Percentiles rank a stretch among this genome's conserved stretches.
phyloP scores from a whole-genome alignment of 371 early-diverging fungal species.

The Fennellomyces sp. region DNA sequence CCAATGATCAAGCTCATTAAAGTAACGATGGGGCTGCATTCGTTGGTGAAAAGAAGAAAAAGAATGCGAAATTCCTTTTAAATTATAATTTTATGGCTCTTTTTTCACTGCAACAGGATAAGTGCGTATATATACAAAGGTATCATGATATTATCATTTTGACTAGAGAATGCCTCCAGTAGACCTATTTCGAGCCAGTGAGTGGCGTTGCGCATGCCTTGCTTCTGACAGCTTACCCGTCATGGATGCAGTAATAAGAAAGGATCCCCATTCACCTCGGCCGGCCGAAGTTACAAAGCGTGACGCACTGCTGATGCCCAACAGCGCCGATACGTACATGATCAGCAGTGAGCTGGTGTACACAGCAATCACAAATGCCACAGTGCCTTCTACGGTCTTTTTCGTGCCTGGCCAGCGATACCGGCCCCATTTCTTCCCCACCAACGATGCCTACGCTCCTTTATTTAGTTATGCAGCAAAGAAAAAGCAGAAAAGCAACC shows the following conservation, averaged over 20 bases:
- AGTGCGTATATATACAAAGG: conserved; percentile 70
- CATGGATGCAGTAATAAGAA: conserved; percentile 23
- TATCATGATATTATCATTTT: conserved; percentile 82
- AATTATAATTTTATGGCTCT: not conserved
- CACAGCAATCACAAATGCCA: conserved; percentile 74
- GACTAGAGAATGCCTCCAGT: conserved; percentile 65
- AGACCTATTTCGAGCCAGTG: conserved; percentile 36
- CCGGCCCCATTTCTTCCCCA: conserved; percentile 78
- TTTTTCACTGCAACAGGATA: conserved; percentile 21
- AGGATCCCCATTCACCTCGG: conserved; percentile 23
- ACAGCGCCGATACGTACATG: conserved; percentile 27
- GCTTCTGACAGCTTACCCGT: conserved; percentile 38
- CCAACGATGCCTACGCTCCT: conserved; percentile 85
- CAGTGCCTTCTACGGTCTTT: conserved; percentile 91
- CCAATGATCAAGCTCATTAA: conserved; percentile 32
- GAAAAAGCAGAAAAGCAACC: too few relatives aligned
- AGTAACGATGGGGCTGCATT: conserved; percentile 22
- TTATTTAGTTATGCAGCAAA: too few relatives aligned
- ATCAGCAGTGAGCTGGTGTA: conserved; percentile 49
- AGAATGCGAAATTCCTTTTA: conserved; percentile 44
- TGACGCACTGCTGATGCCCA: conserved; percentile 27
- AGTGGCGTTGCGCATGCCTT: too few relatives aligned
- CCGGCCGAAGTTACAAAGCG: conserved; percentile 23
- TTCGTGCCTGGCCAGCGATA: conserved; percentile 73
- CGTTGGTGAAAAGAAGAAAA: not conserved